A percentile compares a stretch with the other conserved stretches of the same genome.
phyloP scores from a whole-genome alignment of 2,329 filamentous ascomycete species.

The Phialophora macrospora region DNA sequence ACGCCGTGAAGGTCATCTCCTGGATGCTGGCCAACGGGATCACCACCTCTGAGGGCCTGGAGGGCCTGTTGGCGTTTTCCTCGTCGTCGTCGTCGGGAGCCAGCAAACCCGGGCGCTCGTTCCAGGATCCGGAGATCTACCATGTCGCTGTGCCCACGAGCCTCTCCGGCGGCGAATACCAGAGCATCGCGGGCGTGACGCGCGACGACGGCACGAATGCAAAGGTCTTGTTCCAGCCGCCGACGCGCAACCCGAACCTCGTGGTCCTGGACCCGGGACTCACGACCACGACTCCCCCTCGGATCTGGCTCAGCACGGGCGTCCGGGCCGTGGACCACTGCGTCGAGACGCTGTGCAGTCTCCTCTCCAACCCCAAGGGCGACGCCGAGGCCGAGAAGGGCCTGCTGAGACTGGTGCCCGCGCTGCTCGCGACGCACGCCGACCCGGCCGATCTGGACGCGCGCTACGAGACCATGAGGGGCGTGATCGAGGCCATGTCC shows the following conservation, averaged over 20 bases:
- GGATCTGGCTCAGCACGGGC: conserved; percentile 64
- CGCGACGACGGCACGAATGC: conserved; percentile 43
- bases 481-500: conserved; percentile 60
- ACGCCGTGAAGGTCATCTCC: conserved; percentile 60
- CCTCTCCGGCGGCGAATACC: conserved; percentile 51
- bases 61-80: conserved; percentile 43
- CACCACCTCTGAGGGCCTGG: conserved; percentile 47
- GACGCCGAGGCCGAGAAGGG: conserved; percentile 49
- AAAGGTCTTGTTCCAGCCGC: conserved; percentile 43
- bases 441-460: conserved; percentile 49
- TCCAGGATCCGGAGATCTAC: conserved; percentile 25
- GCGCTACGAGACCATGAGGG: conserved; percentile 55
- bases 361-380: conserved; percentile 43
- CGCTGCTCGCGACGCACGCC: conserved; percentile 50
- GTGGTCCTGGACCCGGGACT: conserved; percentile 63
- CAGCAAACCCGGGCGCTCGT: conserved; percentile 2
- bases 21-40: conserved; percentile 58
- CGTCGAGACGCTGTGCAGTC: conserved; percentile 59
- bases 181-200: conserved; percentile 47
- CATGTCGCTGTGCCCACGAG: conserved; percentile 49
- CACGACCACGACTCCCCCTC: conserved; percentile 56
- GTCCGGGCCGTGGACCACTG: conserved; percentile 64
- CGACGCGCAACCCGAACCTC: conserved; percentile 54
- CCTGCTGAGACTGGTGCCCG: conserved; percentile 50
- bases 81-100: conserved; percentile 12